These are phyloP conservation scores for Phytophthora fragariaefolia DNA, from an alignment of 352 stramenopile species.

Conservation along the genomic window DNA sequence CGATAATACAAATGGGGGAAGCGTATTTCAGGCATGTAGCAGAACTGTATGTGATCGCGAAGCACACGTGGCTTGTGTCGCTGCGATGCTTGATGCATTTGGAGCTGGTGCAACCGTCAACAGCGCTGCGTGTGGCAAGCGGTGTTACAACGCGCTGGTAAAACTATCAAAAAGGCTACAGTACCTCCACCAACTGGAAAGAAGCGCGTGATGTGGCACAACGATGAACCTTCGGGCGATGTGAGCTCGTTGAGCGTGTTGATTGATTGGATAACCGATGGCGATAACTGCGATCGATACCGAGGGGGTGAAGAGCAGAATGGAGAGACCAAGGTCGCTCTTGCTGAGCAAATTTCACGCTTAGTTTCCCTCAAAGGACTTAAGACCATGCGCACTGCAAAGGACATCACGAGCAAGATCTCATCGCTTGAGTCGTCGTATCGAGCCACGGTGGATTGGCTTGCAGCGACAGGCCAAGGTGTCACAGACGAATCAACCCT, in stretches of 20 bases:
- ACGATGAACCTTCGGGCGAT: conserved; percentile 4
- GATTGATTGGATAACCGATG: conserved; percentile 13
- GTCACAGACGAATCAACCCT: not conserved
- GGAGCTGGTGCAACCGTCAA: conserved; percentile 4
- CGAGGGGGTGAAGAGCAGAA: conserved; percentile 8
- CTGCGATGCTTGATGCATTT: conserved; percentile 7
- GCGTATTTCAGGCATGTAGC: not conserved
- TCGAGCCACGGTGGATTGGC: not conserved
- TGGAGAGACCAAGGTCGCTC: not conserved
- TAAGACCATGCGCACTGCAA: not conserved
- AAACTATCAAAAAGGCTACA: not conserved
- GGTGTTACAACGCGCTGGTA: conserved; percentile 18
- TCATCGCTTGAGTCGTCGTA: conserved; percentile 1
- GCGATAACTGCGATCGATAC: conserved; percentile 16
- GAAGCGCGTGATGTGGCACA: conserved; percentile 18
- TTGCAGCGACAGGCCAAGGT: not conserved
- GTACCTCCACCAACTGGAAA: not conserved
- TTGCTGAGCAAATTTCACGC: not conserved
- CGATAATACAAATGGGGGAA: not conserved
- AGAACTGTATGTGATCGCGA: not conserved
- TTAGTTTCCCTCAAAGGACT: not conserved
- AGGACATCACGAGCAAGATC: conserved; percentile 13
- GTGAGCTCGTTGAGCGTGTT: conserved; percentile 16
- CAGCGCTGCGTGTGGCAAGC: conserved; percentile 6
- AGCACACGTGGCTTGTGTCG: conserved; percentile 3